Conservation (phyloP, 2,329 filamentous ascomycete species). For the Scolecobasidium constrictum region DNA sequence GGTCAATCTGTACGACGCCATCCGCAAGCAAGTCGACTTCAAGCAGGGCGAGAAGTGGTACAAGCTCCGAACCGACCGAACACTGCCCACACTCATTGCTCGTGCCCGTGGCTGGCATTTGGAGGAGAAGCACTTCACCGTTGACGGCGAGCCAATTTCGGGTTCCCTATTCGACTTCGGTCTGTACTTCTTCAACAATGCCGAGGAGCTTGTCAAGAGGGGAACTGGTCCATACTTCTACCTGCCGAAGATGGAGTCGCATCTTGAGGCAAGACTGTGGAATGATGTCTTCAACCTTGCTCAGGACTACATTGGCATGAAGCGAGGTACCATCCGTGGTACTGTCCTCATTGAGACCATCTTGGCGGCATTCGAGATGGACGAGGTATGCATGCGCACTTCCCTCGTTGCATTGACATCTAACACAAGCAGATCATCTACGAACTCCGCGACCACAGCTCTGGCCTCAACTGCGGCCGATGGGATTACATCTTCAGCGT, state of each 20-base stretch:
- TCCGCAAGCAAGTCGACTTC: slow-evolving; percentile 90
- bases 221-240: slow-evolving; percentile 95
- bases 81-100: slow-evolving; percentile 81
- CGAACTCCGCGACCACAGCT: slow-evolving; percentile 91
- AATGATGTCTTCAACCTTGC: slow-evolving; percentile 95
- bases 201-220: slow-evolving; percentile 70
- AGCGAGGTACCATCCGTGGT: slow-evolving; percentile 81
- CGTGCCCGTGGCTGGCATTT: slow-evolving; percentile 96
- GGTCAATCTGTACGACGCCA: slow-evolving; percentile 93
- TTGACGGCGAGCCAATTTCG: slow-evolving; percentile 90
- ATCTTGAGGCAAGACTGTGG: slow-evolving; percentile 94
- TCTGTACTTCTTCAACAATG: slow-evolving; percentile 99
- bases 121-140: slow-evolving; percentile 94
- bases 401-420: slow-evolving; percentile 1
- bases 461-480: slow-evolving; percentile 92
- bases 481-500: slow-evolving; percentile 99
- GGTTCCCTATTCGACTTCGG: slow-evolving; percentile 93
- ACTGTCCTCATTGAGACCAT: slow-evolving; percentile 98
- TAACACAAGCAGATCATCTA: slow-evolving; percentile 66
- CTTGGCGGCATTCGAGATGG: slow-evolving; percentile 97
- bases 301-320: slow-evolving; percentile 86
- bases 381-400: slow-evolving; percentile 46
- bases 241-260: slow-evolving; percentile 95
- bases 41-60: slow-evolving; percentile 93
- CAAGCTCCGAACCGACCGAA: slow-evolving; percentile 86